Percentiles rank a stretch among this genome's conserved stretches.
These are phyloP conservation scores for Funneliformis caledonium DNA, from an alignment of 371 early-diverging fungal species.

Conservation along the genomic window DNA sequence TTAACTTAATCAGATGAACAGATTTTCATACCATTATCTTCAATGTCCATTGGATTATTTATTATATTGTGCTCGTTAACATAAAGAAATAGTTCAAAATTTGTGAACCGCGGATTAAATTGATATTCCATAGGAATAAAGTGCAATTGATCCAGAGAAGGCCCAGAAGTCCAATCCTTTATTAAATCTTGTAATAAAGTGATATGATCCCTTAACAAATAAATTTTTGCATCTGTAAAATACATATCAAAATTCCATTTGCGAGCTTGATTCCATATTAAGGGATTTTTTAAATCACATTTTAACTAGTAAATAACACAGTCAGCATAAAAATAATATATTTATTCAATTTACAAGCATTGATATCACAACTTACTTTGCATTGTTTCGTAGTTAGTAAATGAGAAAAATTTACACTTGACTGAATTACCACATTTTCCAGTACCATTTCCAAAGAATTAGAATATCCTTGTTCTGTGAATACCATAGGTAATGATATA, in stretches of 20 bases:
- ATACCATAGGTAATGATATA: conserved; percentile 66
- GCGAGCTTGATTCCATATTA: conserved; percentile 80
- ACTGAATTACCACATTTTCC: conserved; percentile 56
- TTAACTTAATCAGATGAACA: background rate
- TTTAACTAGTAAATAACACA: conserved; percentile 51
- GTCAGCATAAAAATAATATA: background rate
- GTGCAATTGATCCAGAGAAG: conserved; percentile 60
- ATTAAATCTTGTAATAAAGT: conserved; percentile 75
- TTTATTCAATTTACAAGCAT: conserved; percentile 11
- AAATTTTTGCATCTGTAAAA: conserved; percentile 55
- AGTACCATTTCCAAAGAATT: conserved; percentile 58
- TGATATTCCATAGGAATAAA: conserved; percentile 77
- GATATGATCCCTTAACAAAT: conserved; percentile 83
- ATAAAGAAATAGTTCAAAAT: conserved; percentile 67
- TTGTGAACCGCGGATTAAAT: conserved; percentile 57
- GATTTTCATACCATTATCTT: conserved; percentile 73
- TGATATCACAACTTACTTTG: conserved; percentile 50
- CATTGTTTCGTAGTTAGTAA: conserved; percentile 58
- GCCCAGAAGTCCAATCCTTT: conserved; percentile 73
- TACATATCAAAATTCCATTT: conserved; percentile 65
- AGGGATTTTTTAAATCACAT: conserved; percentile 65
- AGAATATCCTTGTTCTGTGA: conserved; percentile 59
- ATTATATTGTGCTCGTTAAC: conserved; percentile 86
- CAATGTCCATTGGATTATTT: conserved; percentile 70
- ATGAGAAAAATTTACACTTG: conserved; percentile 77